Evolutionary conservation across 306 rosid genomes (phyloP), one percentile per base, ranked within the genome.

Genomic region (Lathyrus oleraceus): DNA sequence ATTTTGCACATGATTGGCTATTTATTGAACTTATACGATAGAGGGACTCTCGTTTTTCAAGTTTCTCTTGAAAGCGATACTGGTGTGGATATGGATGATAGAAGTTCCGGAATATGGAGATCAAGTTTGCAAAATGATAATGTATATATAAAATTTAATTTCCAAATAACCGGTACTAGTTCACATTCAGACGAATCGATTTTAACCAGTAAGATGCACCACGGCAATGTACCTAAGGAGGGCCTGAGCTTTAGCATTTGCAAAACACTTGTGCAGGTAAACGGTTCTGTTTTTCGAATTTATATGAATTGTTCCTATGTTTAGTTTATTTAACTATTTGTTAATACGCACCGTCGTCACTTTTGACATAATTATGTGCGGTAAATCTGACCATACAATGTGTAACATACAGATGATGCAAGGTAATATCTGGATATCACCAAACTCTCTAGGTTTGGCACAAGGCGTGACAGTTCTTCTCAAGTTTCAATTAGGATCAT

Each of bases 381-480:
- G 47, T 65, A 60, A 62, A 68, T 44, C 76, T 79, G 73, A 81
- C 68, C 62, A 49, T 52, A 58, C 27, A 72, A 32, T 23, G 27
- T 45, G 70, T 10, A 15, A 65, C 71, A 17, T 76, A 75, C 89
- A 91, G 97, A 88, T 88, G 89, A 88, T 91, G 96, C 91, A 88
- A 65, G 97, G 97, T 43, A 79, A 88, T 71, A 87, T 88, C 68
- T 83, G 87, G 89, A 69, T 84, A 58, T 83, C 91, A 40, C 66
- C 70, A 16, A 84, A 88, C 69, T 61, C 85, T 36, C 47, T 51
- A 54, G 90, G 88, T 43, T 63, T 82, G 68, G 83, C 83, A 49
- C 85, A 85, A 70, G 84, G 91, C 73, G 74, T 88, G 92, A 81
- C 88, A 6, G 89, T 91, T 30, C 69, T 88, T 67, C 91, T 91